Conservation (phyloP, 75 land plant species). For the Cryptomeria japonica region DNA sequence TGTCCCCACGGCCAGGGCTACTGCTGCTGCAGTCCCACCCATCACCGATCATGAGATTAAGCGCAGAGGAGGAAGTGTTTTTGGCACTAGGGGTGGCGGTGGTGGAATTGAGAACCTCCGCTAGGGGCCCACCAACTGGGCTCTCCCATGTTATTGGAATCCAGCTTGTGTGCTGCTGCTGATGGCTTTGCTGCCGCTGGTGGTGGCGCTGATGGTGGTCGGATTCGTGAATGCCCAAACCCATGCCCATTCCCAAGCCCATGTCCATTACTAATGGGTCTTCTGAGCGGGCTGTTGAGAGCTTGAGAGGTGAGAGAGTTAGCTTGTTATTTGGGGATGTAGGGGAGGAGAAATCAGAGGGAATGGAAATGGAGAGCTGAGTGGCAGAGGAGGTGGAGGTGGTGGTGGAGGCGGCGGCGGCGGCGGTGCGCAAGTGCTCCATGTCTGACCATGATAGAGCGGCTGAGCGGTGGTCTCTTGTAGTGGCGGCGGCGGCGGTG, state of each 20-base stretch:
- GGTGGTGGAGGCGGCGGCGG: neutral
- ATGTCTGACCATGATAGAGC: constrained; percentile 47
- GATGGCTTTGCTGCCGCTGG: neutral
- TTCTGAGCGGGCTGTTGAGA: constrained; percentile 49
- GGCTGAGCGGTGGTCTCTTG: constrained; percentile 15
- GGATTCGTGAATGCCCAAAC: constrained; percentile 14
- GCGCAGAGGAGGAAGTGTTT: constrained; percentile 19
- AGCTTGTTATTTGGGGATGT: constrained; percentile 48
- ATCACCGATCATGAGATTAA: constrained; percentile 49
- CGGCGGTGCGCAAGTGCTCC: constrained; percentile 24
- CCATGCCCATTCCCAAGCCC: constrained; percentile 59
- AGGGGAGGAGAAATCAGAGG: constrained; percentile 50
- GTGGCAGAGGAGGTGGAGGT: constrained; percentile 37
- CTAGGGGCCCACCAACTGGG: constrained; percentile 87
- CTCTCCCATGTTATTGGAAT: constrained; percentile 66
- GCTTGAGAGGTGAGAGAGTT: constrained; percentile 66
- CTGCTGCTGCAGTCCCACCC: constrained; percentile 43
- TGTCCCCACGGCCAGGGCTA: constrained; percentile 18
- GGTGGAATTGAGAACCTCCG: constrained; percentile 71
- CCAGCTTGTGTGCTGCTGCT: constrained; percentile 32
- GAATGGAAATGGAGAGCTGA: constrained; percentile 88
- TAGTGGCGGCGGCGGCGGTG: constrained; percentile 9
- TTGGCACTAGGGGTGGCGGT: constrained; percentile 16
- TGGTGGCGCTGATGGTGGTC: constrained; percentile 14
- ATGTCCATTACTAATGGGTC: constrained; percentile 37